Percentiles rank a stretch among this genome's conserved stretches.
Evolutionary conservation across 805 yeast species (phyloP).

Genomic region (Pichia ethanolica): DNA sequence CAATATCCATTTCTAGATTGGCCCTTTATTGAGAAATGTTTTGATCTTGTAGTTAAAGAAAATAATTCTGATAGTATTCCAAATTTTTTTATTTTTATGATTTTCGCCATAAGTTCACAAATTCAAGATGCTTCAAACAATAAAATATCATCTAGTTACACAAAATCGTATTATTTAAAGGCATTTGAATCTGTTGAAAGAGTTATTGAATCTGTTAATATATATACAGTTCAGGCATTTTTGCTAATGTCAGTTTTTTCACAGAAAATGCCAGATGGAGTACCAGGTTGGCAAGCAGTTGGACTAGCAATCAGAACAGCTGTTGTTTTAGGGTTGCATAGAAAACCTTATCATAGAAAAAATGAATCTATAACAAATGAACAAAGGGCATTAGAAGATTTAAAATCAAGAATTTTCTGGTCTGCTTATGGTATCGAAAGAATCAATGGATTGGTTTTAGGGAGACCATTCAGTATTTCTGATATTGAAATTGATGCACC

Average conservation of each 20-base stretch:
- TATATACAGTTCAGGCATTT: slow-evolving; percentile 29
- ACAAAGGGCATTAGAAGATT: slow-evolving; percentile 12
- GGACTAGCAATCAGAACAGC: slow-evolving; percentile 28
- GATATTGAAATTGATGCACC: slow-evolving; percentile 31
- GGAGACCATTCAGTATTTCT: slow-evolving; percentile 31
- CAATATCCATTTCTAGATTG: slow-evolving; percentile 32
- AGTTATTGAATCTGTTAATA: slow-evolving; percentile 18
- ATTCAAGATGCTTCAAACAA: slow-evolving; percentile 10
- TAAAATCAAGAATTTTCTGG: slow-evolving; percentile 29
- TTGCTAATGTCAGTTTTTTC: slow-evolving; percentile 26
- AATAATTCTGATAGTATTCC: slow-evolving; percentile 14
- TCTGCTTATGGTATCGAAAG: slow-evolving; percentile 31
- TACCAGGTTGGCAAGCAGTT: slow-evolving; percentile 27
- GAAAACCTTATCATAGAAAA: slow-evolving; percentile 18
- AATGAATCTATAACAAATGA: slow-evolving; percentile 2
- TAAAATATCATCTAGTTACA: slow-evolving; percentile 11
- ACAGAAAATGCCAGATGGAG: slow-evolving; percentile 29
- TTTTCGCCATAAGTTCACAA: slow-evolving; percentile 27
- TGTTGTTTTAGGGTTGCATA: slow-evolving; percentile 27
- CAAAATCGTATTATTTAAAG: slow-evolving; percentile 24
- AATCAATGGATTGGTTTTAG: slow-evolving; percentile 28
- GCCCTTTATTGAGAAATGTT: slow-evolving; percentile 17
- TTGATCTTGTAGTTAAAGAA: slow-evolving; percentile 16
- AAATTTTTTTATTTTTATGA: slow-evolving; percentile 27
- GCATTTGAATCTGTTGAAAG: slow-evolving; percentile 24